Percentiles rank a stretch among this genome's conserved stretches.
phyloP scores from a whole-genome alignment of 2,329 filamentous ascomycete species.

The Scleromitrula shiraiana region DNA sequence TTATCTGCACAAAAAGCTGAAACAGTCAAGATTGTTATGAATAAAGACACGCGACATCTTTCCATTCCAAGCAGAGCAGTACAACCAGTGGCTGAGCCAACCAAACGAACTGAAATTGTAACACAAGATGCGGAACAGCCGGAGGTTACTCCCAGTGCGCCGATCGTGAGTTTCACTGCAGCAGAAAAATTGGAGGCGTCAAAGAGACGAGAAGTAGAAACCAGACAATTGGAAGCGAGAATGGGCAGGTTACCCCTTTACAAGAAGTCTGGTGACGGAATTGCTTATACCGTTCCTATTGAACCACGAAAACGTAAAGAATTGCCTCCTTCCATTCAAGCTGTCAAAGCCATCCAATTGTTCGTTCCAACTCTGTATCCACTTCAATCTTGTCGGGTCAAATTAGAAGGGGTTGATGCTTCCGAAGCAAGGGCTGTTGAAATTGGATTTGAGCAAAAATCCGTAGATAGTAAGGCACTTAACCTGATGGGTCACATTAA shows the following conservation, averaged over 20 bases:
- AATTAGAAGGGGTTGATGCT: conserved; percentile 55
- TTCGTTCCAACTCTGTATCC: conserved; percentile 67
- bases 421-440: conserved; percentile 56
- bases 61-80: conserved; percentile 21
- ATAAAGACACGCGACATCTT: conserved; percentile 30
- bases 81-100: conserved; percentile 12
- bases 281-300: conserved; percentile 62
- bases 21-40: conserved; percentile 53
- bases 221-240: conserved; percentile 65
- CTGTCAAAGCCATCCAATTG: conserved; percentile 56
- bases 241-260: conserved; percentile 62
- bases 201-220: conserved; percentile 55
- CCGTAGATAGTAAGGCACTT: conserved; percentile 46
- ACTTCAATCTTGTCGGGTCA: conserved; percentile 56
- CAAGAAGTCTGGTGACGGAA: conserved; percentile 60
- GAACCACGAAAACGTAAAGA: conserved; percentile 53
- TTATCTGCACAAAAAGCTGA: conserved; percentile 63
- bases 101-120: conserved; percentile 4
- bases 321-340: conserved; percentile 53
- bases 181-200: conserved; percentile 57
- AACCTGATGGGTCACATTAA: conserved; percentile 69
- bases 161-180: conserved; percentile 37
- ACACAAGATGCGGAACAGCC: conserved; percentile 3
- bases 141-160: conserved; percentile 11
- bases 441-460: conserved; percentile 53